Base-by-base conservation (phyloP, 1,284 basidiomycete genomes). In the Leccinum solheimii region DNA sequence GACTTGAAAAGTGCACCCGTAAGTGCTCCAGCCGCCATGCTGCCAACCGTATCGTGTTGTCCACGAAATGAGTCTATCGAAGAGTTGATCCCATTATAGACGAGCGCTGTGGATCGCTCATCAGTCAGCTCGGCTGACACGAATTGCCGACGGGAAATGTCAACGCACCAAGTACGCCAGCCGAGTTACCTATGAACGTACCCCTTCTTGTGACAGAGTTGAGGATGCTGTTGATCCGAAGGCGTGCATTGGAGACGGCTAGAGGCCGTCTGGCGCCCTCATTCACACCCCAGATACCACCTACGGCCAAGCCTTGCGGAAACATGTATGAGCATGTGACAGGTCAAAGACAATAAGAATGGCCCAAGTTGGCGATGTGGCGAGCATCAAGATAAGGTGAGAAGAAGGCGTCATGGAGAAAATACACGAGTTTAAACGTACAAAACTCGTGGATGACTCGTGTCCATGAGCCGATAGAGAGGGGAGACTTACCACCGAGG, bases 131-230 rank as follows among this genome's bases (percentile, higher is more conserved):
- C 55, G 63, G 61, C 57, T 64, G 57, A 23, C 61, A 62, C 45
- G 55, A 43, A 54, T 60, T 67, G 67, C 72, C 72, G 68, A 68
- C 70, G 68, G 76, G 78, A 76, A 77, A 75, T 71, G 73, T 74
- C 70, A 69, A 82, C 83, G 72, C 71, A 97, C 96, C 97, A 67
- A 99, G 82, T 65, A 98, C 93, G 77, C 97, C 97, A 74, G 96
- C 94, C 73, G 94, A 98, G 83, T 99, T 99, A 72, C 96, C 97
- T 77, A 98, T 90, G 79, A 98, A 98, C 57, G 92, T 96, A 51
- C 97, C 97, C 79, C 97, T 86, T 78, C 97, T 84, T 64, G 97
- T 98, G 75, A 98, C 88, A 75, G 94, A 92, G 83, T 99, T 99
- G 69, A 99, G 85, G 63, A 99, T 81, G 70, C 94, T 96, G 81